A percentile compares a stretch with the other conserved stretches of the same genome.
Conservation (phyloP, 208 protist genomes). For the Trypanosoma mega region DNA sequence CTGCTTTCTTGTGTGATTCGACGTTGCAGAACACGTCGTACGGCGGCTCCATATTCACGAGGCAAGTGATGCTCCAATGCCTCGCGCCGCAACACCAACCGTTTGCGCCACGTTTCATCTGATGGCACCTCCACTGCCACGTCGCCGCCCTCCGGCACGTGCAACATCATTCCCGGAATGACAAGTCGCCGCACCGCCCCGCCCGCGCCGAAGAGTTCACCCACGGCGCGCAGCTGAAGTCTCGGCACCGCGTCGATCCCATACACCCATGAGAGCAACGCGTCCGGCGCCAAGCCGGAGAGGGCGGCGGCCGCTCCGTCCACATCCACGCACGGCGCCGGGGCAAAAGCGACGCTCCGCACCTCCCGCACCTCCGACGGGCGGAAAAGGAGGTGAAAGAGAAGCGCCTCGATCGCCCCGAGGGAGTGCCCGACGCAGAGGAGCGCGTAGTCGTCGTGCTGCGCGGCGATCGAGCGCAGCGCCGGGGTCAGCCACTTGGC, state of each 20-base stretch:
- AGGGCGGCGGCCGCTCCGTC: conserved; percentile 24
- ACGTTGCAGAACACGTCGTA: conserved; percentile 3
- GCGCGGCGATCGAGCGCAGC: conserved; percentile 38
- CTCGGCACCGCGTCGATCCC: conserved; percentile 59
- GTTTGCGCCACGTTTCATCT: conserved; percentile 26
- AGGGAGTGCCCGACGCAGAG: conserved; percentile 83
- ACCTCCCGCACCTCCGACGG: conserved; percentile 20
- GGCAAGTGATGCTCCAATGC: conserved; percentile 19
- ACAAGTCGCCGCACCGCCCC: conserved; percentile 26
- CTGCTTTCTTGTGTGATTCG: no score
- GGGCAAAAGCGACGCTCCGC: conserved; percentile 51
- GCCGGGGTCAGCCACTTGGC: conserved; percentile 34
- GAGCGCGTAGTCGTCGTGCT: conserved; percentile 61
- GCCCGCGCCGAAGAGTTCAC: conserved; percentile 31
- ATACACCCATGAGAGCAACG: conserved; percentile 49
- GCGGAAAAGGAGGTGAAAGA: conserved; percentile 79
- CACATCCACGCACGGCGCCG: conserved; percentile 61
- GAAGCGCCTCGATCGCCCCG: conserved; percentile 62
- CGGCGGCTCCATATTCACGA: not conserved
- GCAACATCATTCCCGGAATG: conserved; percentile 27
- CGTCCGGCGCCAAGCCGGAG: conserved; percentile 24
- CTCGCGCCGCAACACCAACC: conserved; percentile 20
- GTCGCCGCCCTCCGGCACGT: conserved; percentile 19
- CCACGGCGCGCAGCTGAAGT: conserved; percentile 58
- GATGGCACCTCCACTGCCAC: conserved; percentile 25